A percentile compares a stretch with the other conserved stretches of the same genome.
These are phyloP conservation scores for Fusarium austroafricanum DNA, from an alignment of 2,329 filamentous ascomycete species.

Conservation along the genomic window DNA sequence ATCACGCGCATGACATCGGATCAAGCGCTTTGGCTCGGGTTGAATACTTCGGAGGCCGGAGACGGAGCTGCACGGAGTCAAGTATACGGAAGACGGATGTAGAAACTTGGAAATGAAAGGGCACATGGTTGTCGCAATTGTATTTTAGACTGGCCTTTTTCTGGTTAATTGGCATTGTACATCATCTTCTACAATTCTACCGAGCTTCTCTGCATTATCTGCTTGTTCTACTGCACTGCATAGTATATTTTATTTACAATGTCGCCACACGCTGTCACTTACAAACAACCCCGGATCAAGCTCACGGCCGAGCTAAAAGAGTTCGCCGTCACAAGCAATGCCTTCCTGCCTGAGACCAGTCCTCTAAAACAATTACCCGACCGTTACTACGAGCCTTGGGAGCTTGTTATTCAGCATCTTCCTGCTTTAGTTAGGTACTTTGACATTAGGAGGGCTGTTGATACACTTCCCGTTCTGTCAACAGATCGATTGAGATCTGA, in stretches of 20 bases:
- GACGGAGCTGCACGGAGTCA: slow-evolving; percentile 1
- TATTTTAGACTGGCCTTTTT: slow-evolving; percentile 25
- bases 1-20: slow-evolving; percentile 23
- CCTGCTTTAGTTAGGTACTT: slow-evolving; percentile 71
- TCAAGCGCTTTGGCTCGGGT: not conserved
- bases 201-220: not conserved
- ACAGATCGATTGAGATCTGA: slow-evolving; percentile 72
- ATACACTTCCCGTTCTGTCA: slow-evolving; percentile 75
- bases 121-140: not conserved
- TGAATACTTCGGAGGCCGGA: not conserved
- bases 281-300: slow-evolving; percentile 30
- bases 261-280: slow-evolving; percentile 57
- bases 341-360: slow-evolving; percentile 80
- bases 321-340: slow-evolving; percentile 65
- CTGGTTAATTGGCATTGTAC: not conserved
- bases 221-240: not conserved
- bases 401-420: slow-evolving; percentile 74
- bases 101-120: slow-evolving; percentile 2
- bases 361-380: slow-evolving; percentile 75
- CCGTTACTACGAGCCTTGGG: slow-evolving; percentile 84
- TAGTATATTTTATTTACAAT: slow-evolving; percentile 42
- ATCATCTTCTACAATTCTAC: not conserved
- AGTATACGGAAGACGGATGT: slow-evolving; percentile 20
- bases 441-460: slow-evolving; percentile 71
- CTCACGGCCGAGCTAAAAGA: slow-evolving; percentile 47